These are phyloP conservation scores for Paraconiothyrium sp. DNA, from an alignment of 2,329 filamentous ascomycete genomes.

Conservation along the genomic window DNA sequence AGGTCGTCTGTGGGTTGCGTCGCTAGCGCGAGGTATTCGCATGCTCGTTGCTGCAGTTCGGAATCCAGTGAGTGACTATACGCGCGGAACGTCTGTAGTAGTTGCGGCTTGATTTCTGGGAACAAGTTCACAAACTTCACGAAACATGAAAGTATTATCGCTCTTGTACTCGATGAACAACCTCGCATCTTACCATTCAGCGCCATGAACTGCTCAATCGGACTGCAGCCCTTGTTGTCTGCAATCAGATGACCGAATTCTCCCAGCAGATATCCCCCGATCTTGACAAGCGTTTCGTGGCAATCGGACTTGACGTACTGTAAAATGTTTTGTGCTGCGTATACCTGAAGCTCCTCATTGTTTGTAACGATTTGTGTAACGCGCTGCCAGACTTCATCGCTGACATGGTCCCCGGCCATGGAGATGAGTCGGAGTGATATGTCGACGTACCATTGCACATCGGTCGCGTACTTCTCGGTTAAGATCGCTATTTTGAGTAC, in stretches of 20 bases:
- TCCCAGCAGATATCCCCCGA: conserved; percentile 93
- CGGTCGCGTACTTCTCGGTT: conserved; percentile 97
- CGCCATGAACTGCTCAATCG: conserved; percentile 96
- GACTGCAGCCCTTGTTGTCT: conserved; percentile 89
- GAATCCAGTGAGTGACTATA: conserved; percentile 96
- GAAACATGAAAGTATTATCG: conserved; percentile 94
- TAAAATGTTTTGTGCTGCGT: conserved; percentile 91
- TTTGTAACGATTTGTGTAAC: conserved; percentile 99
- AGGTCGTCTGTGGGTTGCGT: conserved; percentile 89
- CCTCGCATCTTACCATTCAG: conserved; percentile 88
- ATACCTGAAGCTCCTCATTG: conserved; percentile 97
- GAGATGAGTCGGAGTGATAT: conserved; percentile 94
- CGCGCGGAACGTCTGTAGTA: conserved; percentile 86
- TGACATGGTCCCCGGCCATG: conserved; percentile 97
- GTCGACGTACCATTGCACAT: conserved; percentile 99
- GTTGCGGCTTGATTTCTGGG: conserved; percentile 96
- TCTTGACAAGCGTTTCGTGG: conserved; percentile 97
- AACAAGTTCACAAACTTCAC: conserved; percentile 99
- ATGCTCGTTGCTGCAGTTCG: conserved; percentile 94
- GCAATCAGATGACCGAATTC: conserved; percentile 98
- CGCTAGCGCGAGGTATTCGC: conserved; percentile 89
- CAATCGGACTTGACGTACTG: conserved; percentile 95
- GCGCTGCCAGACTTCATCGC: conserved; percentile 98
- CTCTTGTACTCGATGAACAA: conserved; percentile 87
- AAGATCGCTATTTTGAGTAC: conserved; percentile 98